These are phyloP conservation scores for Nitzschia palea DNA, from an alignment of 108 stramenopile species.

Conservation along the genomic window DNA sequence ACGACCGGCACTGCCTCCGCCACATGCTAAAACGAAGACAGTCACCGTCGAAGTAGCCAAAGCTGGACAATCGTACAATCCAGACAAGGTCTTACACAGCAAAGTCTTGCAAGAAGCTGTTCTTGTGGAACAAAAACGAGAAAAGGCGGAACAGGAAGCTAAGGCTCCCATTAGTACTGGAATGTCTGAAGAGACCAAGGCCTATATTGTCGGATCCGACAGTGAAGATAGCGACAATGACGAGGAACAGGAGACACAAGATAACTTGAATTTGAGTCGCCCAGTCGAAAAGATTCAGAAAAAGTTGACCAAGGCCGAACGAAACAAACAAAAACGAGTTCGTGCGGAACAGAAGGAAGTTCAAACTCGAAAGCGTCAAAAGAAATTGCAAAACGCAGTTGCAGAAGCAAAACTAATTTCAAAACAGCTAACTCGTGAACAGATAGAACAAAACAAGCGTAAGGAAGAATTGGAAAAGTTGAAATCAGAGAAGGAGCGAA, in stretches of 20 bases:
- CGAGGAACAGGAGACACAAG: constrained; percentile 41
- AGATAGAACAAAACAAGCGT: constrained; percentile 23
- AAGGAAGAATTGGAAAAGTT: constrained; percentile 12
- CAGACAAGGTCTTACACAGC: constrained; percentile 69
- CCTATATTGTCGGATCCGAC: constrained; percentile 51
- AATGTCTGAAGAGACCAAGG: constrained; percentile 68
- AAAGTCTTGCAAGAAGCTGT: constrained; percentile 69
- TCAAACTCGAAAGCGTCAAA: constrained; percentile 45
- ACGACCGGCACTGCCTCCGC: constrained; percentile 5
- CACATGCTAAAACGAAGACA: constrained; percentile 19
- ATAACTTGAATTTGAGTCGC: not conserved
- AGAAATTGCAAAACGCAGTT: constrained; percentile 58
- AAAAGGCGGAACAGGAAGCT: constrained; percentile 58
- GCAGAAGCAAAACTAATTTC: constrained; percentile 54
- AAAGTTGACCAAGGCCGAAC: constrained; percentile 80
- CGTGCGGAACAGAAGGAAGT: constrained; percentile 50
- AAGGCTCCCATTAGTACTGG: constrained; percentile 57
- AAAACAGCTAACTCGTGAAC: constrained; percentile 28
- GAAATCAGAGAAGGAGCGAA: constrained; percentile 34
- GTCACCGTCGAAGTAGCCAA: constrained; percentile 72
- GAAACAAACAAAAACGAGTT: constrained; percentile 79
- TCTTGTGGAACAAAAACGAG: constrained; percentile 70
- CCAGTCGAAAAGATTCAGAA: constrained; percentile 49
- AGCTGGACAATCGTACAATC: constrained; percentile 82
- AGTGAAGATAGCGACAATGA: constrained; percentile 51